phyloP scores from a whole-genome alignment of 2,329 filamentous ascomycete genomes.

The Teratosphaeria epicoccoides region DNA sequence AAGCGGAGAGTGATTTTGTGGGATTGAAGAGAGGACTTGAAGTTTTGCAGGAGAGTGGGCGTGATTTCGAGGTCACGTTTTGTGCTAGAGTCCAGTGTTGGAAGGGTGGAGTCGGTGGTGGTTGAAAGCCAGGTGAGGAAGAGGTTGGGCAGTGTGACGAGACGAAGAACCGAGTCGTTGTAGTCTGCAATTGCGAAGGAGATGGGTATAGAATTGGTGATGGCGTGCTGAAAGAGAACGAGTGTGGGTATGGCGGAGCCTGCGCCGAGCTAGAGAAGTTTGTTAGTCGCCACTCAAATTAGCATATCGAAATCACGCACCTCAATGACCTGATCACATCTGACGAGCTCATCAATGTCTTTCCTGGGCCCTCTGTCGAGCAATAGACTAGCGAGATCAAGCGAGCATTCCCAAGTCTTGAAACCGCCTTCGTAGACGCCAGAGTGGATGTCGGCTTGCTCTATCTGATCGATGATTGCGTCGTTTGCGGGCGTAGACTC shows the following conservation, averaged over 20 bases:
- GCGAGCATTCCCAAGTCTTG: conserved; percentile 81
- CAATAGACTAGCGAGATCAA: conserved; percentile 62
- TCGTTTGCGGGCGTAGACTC: conserved; percentile 33
- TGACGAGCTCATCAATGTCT: conserved; percentile 38
- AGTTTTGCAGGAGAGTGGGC: conserved; percentile 39
- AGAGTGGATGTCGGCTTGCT: conserved; percentile 63
- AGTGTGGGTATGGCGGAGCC: conserved; percentile 66
- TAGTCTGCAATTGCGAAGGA: conserved; percentile 66
- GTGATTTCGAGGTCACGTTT: conserved; percentile 55
- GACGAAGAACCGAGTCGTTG: conserved; percentile 64
- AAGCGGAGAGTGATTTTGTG: conserved; percentile 51
- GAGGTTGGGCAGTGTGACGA: conserved; percentile 71
- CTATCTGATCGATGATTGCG: conserved; percentile 48
- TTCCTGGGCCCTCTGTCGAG: conserved; percentile 39
- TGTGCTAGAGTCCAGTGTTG: conserved; percentile 5
- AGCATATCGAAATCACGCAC: conserved; percentile 12
- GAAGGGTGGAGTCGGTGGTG: conserved; percentile 2
- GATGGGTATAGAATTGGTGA: conserved; percentile 40
- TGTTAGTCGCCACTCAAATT: background rate
- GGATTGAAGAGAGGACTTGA: conserved; percentile 43
- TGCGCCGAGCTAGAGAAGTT: conserved; percentile 55
- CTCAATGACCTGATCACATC: conserved; percentile 41
- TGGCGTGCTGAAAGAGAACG: conserved; percentile 55
- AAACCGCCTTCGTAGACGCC: conserved; percentile 80
- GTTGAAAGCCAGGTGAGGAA: conserved; percentile 51